Conservation (phyloP, 2,329 filamentous ascomycete genomes). For the Decorospora gaudefroyi region DNA sequence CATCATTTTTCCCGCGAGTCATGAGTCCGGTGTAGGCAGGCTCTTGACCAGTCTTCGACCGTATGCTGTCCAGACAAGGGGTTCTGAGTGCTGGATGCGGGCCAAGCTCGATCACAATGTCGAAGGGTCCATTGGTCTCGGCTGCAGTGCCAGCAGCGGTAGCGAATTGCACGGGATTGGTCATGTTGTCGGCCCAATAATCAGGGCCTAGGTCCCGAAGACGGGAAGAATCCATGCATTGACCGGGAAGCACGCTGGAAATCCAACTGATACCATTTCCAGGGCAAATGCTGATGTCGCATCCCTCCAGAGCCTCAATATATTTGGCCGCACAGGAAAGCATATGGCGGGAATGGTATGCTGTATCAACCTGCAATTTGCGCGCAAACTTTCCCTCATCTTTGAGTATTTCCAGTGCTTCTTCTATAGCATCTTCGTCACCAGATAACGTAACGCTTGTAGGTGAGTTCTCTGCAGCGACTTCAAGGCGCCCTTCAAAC, state of each 20-base stretch:
- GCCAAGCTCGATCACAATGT: slow-evolving; percentile 49
- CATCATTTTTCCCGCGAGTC: slow-evolving; percentile 28
- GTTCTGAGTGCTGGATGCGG: slow-evolving; percentile 53
- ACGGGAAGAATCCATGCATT: neutral
- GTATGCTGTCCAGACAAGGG: slow-evolving; percentile 48
- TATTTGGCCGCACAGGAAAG: slow-evolving; percentile 15
- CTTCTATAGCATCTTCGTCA: slow-evolving; percentile 47
- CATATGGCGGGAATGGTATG: slow-evolving; percentile 56
- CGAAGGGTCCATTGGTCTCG: neutral
- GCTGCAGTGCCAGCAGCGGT: neutral
- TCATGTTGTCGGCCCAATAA: slow-evolving; percentile 16
- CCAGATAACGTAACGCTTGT: slow-evolving; percentile 53
- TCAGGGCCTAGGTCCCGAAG: neutral
- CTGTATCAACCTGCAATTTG: slow-evolving; percentile 50
- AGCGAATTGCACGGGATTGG: slow-evolving; percentile 6
- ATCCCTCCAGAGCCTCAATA: slow-evolving; percentile 7
- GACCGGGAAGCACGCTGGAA: slow-evolving; percentile 8
- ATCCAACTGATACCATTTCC: slow-evolving; percentile 5
- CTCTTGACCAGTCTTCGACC: slow-evolving; percentile 18
- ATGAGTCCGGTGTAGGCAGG: slow-evolving; percentile 27
- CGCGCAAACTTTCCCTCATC: slow-evolving; percentile 48
- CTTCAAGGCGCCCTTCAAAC: slow-evolving; percentile 20
- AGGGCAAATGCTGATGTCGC: neutral
- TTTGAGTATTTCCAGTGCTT: slow-evolving; percentile 39
- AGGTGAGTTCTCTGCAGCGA: slow-evolving; percentile 38